phyloP scores from a whole-genome alignment of 768 basidiomycete genomes.

The Boletus tomentosulus region DNA sequence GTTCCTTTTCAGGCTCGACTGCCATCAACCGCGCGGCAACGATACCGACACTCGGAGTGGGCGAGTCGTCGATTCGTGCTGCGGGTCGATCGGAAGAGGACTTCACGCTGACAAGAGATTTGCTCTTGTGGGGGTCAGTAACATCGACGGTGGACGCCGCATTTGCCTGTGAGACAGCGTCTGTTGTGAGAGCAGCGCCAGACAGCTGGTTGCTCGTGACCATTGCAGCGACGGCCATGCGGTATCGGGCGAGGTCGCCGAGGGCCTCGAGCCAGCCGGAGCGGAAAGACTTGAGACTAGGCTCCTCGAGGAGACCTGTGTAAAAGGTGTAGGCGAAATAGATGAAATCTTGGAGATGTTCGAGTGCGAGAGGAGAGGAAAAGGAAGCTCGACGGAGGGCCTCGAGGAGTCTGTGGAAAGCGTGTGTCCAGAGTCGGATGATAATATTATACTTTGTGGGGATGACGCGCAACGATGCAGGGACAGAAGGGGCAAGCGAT shows the following conservation, averaged over 20 bases:
- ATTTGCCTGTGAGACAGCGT: constrained; percentile 50
- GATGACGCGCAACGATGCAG: constrained; percentile 83
- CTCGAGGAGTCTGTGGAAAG: constrained; percentile 87
- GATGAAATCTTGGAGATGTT: constrained; percentile 91
- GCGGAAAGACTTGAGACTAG: constrained; percentile 62
- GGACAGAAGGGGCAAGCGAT: constrained; percentile 81
- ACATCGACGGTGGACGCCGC: constrained; percentile 27
- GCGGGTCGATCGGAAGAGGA: constrained; percentile 46
- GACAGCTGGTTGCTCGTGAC: constrained; percentile 47
- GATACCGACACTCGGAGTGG: constrained; percentile 76
- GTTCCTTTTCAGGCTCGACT: constrained; percentile 86
- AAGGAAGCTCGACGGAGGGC: constrained; percentile 83
- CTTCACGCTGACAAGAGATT: constrained; percentile 21
- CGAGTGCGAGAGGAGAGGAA: constrained; percentile 60
- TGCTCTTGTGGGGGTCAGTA: constrained; percentile 35
- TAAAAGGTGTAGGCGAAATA: constrained; percentile 96
- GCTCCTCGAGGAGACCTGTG: constrained; percentile 83
- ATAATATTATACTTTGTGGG: constrained; percentile 96
- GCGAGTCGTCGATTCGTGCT: constrained; percentile 60
- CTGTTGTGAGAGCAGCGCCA: constrained; percentile 46
- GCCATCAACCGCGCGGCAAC: constrained; percentile 79
- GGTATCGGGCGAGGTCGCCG: constrained; percentile 91
- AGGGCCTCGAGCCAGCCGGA: constrained; percentile 93
- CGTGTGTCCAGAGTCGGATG: constrained; percentile 86
- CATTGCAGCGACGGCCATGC: constrained; percentile 93